These are phyloP conservation scores for Talaromyces sp. DNA, from an alignment of 2,329 filamentous ascomycete species.

Conservation along the genomic window DNA sequence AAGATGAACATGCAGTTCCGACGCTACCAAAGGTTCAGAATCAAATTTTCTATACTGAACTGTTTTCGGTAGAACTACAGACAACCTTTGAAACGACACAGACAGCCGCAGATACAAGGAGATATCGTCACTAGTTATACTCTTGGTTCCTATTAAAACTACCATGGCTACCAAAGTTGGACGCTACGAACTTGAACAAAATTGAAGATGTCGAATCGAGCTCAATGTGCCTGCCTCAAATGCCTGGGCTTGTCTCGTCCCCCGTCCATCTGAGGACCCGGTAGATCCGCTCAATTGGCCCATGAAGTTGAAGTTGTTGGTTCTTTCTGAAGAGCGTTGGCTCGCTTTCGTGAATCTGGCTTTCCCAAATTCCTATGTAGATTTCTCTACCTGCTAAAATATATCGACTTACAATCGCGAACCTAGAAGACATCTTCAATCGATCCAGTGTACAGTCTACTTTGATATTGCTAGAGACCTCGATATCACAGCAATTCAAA, in stretches of 20 bases:
- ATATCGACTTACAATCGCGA: neutral
- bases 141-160: neutral
- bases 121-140: neutral
- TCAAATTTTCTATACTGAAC: neutral
- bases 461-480: conserved; percentile 2
- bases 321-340: conserved; percentile 7
- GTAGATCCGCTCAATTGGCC: conserved; percentile 9
- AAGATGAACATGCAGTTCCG: conserved; percentile 1
- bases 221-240: neutral
- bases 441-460: neutral
- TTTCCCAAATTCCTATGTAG: neutral
- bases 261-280: conserved; percentile 8
- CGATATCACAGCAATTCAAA: neutral
- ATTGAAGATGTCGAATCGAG: conserved; percentile 10
- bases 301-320: neutral
- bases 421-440: conserved; percentile 6
- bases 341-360: conserved; percentile 2
- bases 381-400: neutral
- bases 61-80: neutral
- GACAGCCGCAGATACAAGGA: neutral
- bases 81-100: neutral
- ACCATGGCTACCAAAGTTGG: conserved; percentile 4
- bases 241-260: neutral
- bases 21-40: neutral
- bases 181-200: conserved; percentile 1